Evolutionary conservation across 2,329 filamentous ascomycete species (phyloP), one percentile per base, ranked within the genome.

Genomic region (Paecilomyces sp.): DNA sequence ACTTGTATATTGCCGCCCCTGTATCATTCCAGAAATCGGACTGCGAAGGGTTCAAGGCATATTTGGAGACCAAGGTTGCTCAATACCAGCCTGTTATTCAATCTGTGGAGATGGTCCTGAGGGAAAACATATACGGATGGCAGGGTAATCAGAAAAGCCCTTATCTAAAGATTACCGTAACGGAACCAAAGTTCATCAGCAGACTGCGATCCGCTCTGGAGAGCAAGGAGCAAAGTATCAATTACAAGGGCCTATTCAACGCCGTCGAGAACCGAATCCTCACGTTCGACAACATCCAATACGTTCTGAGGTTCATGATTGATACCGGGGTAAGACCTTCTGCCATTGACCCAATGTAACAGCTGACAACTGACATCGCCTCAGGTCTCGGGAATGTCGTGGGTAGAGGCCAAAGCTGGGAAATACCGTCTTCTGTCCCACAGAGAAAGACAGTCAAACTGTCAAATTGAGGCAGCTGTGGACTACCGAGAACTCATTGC

Each of bases 221-320:
- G 74, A 80, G 79, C 8, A 88, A 89, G 9, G 63, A 67, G 51
- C 67, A 68, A 41, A 81, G 84, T 60, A 88, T 90, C 61, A 97
- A 97, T 71, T 97, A 91, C 84, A 96, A 93, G 74, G 87, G 88
- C 3, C 82, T 97, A 74, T 99, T 94, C 93, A 89, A 86, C 65
- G 83, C 80, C 22, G 79, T 82, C 15, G 83, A 85, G 6, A 85
- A 84, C 22, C 89, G 89, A 22, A 86, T 97, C 64, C 84, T 92
- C 74, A 97, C 94, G 0, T 99, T 93, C 68, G 94, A 99, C 79
- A 97, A 88, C 66, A 92, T 99, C 60, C 91, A 96, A 80, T 99
- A 97, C 71, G 86, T 97, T 28, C 77, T 97, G 65, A 85, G 94
- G 57, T 97, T 99, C 77, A 99, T 99, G 94, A 93, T 99, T 56